These are phyloP conservation scores for Scutellaria minor DNA, from an alignment of 257 asterid species.

Conservation along the genomic window DNA sequence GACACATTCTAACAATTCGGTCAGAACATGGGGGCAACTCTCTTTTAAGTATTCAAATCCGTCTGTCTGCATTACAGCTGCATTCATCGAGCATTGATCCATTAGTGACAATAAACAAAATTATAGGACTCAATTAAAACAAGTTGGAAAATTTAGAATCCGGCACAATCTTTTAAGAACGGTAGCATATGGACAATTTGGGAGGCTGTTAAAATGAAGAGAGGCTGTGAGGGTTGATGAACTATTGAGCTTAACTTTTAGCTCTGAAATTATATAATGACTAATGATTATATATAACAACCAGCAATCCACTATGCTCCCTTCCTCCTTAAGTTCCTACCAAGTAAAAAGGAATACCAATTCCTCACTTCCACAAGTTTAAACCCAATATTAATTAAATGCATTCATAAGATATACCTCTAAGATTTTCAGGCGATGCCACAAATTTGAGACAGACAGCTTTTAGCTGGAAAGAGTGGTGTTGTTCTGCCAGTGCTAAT, in stretches of 20 bases:
- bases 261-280: no score
- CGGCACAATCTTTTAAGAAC: no score
- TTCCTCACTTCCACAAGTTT: background rate
- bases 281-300: no score
- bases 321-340: background rate
- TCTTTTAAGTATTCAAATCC: constrained; percentile 88
- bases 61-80: constrained; percentile 99
- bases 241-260: no score
- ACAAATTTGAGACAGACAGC: constrained; percentile 83
- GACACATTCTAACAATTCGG: constrained; percentile 87
- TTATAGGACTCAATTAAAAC: background rate
- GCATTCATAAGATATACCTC: constrained; percentile 50
- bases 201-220: no score
- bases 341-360: background rate
- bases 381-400: constrained; percentile 7
- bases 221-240: no score
- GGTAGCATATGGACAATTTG: no score
- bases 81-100: constrained; percentile 29
- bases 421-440: constrained; percentile 82
- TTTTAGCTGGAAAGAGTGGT: constrained; percentile 92
- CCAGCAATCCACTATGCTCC: no score
- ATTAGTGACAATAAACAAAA: constrained; percentile 20
- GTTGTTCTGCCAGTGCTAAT: constrained; percentile 95
- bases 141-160: background rate
- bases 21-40: constrained; percentile 85